Conservation (phyloP, 768 basidiomycete genomes). For the Kwoniella sp. region DNA sequence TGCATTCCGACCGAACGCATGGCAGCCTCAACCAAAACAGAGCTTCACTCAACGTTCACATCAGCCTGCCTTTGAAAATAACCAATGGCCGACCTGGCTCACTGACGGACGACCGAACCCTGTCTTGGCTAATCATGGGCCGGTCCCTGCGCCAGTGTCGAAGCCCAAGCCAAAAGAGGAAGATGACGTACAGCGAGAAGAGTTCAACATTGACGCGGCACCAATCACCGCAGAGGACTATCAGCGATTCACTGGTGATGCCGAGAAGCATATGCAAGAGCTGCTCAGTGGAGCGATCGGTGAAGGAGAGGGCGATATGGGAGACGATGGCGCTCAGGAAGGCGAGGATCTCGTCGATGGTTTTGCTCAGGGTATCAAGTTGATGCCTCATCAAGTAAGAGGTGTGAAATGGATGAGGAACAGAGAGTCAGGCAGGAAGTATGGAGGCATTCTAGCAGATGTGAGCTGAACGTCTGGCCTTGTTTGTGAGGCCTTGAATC, state of each 20-base stretch:
- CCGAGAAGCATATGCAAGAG: slow-evolving; percentile 76
- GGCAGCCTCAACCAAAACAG: slow-evolving; percentile 12
- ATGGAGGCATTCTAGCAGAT: slow-evolving; percentile 88
- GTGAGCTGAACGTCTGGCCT: slow-evolving; percentile 39
- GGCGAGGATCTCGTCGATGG: slow-evolving; percentile 74
- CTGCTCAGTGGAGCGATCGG: slow-evolving; percentile 69
- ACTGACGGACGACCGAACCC: slow-evolving; percentile 28
- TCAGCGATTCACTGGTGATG: slow-evolving; percentile 60
- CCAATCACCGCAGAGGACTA: slow-evolving; percentile 41
- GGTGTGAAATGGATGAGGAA: slow-evolving; percentile 85
- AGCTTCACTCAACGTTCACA: slow-evolving; percentile 17
- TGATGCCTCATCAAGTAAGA: slow-evolving; percentile 85
- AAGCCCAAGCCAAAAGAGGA: slow-evolving; percentile 11
- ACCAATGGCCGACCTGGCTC: slow-evolving; percentile 34
- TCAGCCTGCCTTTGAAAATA: slow-evolving; percentile 6
- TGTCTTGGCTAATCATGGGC: neutral
- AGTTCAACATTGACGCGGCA: slow-evolving; percentile 42
- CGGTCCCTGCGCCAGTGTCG: neutral
- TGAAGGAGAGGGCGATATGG: slow-evolving; percentile 59
- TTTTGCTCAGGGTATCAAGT: slow-evolving; percentile 68
- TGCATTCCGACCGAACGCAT: slow-evolving; percentile 18
- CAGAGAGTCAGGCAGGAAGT: slow-evolving; percentile 75
- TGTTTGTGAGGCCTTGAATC: slow-evolving; percentile 1
- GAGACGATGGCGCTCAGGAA: slow-evolving; percentile 61
- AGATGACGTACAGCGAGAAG: slow-evolving; percentile 34